Percentiles rank a stretch among this genome's conserved stretches.
These are phyloP conservation scores for Mrakia frigida DNA, from an alignment of 768 basidiomycete species.

Conservation along the genomic window DNA sequence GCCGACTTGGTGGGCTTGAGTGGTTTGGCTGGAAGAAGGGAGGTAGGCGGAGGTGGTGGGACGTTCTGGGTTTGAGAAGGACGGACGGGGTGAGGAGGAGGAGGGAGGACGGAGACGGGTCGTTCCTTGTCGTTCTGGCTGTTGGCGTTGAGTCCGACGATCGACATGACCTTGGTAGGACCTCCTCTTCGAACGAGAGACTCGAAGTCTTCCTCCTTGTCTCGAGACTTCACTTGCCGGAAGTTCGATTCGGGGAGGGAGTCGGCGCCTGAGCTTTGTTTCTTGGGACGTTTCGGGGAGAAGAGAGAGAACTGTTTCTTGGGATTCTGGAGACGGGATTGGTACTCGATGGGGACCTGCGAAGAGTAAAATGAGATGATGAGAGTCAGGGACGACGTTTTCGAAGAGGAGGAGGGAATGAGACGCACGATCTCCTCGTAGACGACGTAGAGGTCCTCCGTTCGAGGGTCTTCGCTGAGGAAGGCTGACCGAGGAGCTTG, in stretches of 20 bases:
- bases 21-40: not conserved
- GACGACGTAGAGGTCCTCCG: conserved; percentile 63
- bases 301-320: conserved; percentile 26
- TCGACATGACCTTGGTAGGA: conserved; percentile 18
- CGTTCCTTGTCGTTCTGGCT: not conserved
- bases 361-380: not conserved
- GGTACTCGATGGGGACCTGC: conserved; percentile 31
- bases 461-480: conserved; percentile 59
- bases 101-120: not conserved
- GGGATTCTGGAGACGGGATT: conserved; percentile 15
- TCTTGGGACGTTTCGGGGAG: conserved; percentile 26
- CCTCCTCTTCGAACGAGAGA: conserved; percentile 16
- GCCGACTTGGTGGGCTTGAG: conserved; percentile 1
- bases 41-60: not conserved
- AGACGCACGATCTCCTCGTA: conserved; percentile 80
- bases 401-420: not conserved
- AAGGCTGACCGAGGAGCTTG: conserved; percentile 33
- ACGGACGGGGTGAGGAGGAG: not conserved
- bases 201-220: conserved; percentile 26
- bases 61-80: not conserved
- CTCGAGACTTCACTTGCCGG: not conserved
- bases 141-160: not conserved
- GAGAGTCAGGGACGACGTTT: not conserved
- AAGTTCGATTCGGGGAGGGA: not conserved
- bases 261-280: conserved; percentile 3